phyloP scores from a whole-genome alignment of 306 rosid species.

The Castanea sativa region DNA sequence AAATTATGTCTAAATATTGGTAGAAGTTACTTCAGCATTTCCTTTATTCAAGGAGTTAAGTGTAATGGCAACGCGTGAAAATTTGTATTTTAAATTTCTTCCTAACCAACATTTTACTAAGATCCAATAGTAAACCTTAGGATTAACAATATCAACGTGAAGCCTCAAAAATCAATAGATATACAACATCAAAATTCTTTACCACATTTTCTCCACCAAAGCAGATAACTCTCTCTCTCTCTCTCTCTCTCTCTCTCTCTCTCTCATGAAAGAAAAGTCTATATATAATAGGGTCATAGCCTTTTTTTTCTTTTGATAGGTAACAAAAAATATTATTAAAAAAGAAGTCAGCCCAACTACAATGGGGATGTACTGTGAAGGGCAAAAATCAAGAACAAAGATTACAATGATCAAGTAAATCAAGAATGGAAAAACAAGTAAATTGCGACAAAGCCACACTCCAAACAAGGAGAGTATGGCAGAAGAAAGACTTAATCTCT shows the following conservation, averaged over 20 bases:
- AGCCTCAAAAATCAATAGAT: neutral
- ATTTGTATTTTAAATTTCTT: neutral
- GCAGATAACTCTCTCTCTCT: neutral
- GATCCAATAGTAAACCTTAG: too few relatives aligned
- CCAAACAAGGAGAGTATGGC: too few relatives aligned
- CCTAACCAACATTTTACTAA: neutral
- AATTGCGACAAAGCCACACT: too few relatives aligned
- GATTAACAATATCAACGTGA: neutral
- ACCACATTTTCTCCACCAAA: neutral
- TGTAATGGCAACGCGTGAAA: neutral
- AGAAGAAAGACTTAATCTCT: too few relatives aligned
- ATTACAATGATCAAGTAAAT: too few relatives aligned
- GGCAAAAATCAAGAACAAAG: too few relatives aligned
- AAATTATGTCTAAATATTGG: neutral
- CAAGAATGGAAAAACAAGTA: too few relatives aligned
- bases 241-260: neutral
- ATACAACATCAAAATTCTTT: neutral
- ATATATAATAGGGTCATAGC: neutral
- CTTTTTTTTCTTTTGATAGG: neutral
- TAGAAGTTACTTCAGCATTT: neutral
- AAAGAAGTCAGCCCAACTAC: too few relatives aligned
- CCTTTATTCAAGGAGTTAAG: neutral
- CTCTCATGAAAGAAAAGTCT: neutral
- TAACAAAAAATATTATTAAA: neutral
- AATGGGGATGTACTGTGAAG: too few relatives aligned